Percentiles rank a stretch among this genome's conserved stretches.
Evolutionary conservation across 306 rosid genomes (phyloP).

Genomic region (Canavalia ensiformis): DNA sequence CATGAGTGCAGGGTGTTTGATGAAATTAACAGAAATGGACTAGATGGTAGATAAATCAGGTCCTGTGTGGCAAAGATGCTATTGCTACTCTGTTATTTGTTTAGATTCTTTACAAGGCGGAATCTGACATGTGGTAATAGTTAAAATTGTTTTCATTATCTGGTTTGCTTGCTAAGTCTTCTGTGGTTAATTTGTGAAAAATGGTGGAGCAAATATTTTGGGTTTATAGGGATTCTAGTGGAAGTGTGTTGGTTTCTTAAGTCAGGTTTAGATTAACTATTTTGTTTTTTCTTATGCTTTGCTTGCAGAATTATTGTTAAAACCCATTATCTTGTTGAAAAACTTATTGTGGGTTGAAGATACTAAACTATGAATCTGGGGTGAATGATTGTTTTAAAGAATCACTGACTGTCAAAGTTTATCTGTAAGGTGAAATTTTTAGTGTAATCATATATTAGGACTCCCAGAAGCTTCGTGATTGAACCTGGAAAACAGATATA

Average conservation of each 20-base stretch:
- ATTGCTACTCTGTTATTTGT: not conserved
- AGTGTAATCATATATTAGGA: conserved; percentile 6
- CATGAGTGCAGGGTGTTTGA: not conserved
- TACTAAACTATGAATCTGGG: conserved; percentile 11
- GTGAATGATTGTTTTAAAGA: conserved; percentile 16
- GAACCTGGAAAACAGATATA: not conserved
- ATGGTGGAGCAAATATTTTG: conserved; percentile 6
- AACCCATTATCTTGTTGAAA: conserved; percentile 19
- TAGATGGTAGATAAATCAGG: not conserved
- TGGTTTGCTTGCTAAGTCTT: conserved; percentile 25
- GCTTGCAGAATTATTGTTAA: conserved; percentile 9
- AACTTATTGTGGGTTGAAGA: conserved; percentile 21
- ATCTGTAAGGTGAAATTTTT: not conserved
- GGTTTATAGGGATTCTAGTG: conserved; percentile 18
- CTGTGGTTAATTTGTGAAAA: conserved; percentile 24
- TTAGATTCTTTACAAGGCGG: not conserved
- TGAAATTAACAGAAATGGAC: conserved; percentile 24
- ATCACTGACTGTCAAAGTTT: conserved; percentile 25
- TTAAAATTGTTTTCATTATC: conserved; percentile 6
- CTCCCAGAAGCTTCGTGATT: not conserved
- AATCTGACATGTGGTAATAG: not conserved
- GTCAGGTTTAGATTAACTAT: not conserved
- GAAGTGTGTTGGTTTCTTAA: conserved; percentile 21
- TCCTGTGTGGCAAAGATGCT: not conserved
- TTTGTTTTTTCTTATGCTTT: conserved; percentile 24